Evolutionary conservation across 2,329 filamentous ascomycete genomes (phyloP), one percentile per base, ranked within the genome.

Genomic region (Colletotrichum neosansevieriae): DNA sequence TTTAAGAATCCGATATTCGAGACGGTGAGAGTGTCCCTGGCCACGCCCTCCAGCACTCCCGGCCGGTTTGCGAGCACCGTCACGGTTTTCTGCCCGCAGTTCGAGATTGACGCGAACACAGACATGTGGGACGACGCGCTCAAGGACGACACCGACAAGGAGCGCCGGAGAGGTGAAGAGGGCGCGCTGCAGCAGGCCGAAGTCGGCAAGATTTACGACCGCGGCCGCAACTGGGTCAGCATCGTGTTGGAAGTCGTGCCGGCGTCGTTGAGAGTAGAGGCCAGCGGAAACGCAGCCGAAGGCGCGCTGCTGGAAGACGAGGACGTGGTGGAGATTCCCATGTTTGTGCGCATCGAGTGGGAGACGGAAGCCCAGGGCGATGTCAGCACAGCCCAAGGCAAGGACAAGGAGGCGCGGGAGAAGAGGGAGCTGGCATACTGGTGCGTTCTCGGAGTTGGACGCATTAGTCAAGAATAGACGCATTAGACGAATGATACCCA

Each of bases 1-100:
- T 89, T 99, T 74, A 93, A 91, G 76, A 99, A 99, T 75, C 94
- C 96, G 24, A 90, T 98, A 71, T 99, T 98, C 79, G 96, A 99
- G 73, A 87, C 89, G 21, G 91, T 99, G 72, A 92, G 91, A 67
- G 91, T 99, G 65, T 95, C 92, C 0, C 87, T 99, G 7, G 95
- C 94, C 4, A 97, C 94, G 0, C 94, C 95, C 0, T 88, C 91
- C 24, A 86, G 86, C 10, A 97, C 93, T 0, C 93, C 94, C 0
- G 94, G 94, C 4, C 86, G 89, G 9, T 92, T 94, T 74, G 85
- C 88, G 1, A 92, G 91, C 63, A 92, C 89, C 74, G 93, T 99
- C 68, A 99, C 96, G 0, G 91, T 99, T 13, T 85, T 99, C 1
- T 99, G 95, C 75, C 96, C 96, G 0, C 90, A 97, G 74, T 98